phyloP scores from a whole-genome alignment of 306 rosid species.

The Fragaria nilgerrensis region DNA sequence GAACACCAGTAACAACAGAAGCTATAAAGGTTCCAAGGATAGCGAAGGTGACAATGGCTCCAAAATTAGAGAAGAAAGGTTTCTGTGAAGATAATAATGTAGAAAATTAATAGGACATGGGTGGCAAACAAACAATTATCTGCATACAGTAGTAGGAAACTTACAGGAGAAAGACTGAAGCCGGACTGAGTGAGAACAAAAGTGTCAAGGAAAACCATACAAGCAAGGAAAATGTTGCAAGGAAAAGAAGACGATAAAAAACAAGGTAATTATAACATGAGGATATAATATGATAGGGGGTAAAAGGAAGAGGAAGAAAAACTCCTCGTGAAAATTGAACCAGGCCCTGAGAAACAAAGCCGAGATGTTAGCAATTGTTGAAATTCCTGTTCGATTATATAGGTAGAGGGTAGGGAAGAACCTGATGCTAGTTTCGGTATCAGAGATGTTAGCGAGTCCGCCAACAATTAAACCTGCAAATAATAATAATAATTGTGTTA shows the following conservation, averaged over 20 bases:
- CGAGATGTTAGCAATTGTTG: background rate
- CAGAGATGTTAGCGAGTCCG: conserved; percentile 79
- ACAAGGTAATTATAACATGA: background rate
- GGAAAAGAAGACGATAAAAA: conserved; percentile 3
- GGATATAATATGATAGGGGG: conserved; percentile 99
- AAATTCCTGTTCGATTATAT: background rate
- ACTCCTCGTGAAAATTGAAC: conserved; percentile 98
- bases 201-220: conserved; percentile 56
- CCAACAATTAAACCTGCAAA: conserved; percentile 83
- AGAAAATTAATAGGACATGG: background rate
- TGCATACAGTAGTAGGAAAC: conserved; percentile 18
- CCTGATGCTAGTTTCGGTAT: conserved; percentile 90
- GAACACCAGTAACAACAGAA: conserved; percentile 80
- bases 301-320: conserved; percentile 89
- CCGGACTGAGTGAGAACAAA: conserved; percentile 85
- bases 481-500: no score
- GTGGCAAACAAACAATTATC: background rate
- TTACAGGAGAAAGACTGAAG: conserved; percentile 95
- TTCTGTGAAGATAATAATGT: conserved; percentile 46
- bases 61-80: conserved; percentile 97
- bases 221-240: background rate
- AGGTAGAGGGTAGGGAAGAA: background rate
- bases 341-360: conserved; percentile 60
- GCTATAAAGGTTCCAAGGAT: conserved; percentile 85
- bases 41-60: conserved; percentile 96